Evolutionary conservation across 192 early-diverging fungal species (phyloP).

Genomic region (Diversispora eburnea): DNA sequence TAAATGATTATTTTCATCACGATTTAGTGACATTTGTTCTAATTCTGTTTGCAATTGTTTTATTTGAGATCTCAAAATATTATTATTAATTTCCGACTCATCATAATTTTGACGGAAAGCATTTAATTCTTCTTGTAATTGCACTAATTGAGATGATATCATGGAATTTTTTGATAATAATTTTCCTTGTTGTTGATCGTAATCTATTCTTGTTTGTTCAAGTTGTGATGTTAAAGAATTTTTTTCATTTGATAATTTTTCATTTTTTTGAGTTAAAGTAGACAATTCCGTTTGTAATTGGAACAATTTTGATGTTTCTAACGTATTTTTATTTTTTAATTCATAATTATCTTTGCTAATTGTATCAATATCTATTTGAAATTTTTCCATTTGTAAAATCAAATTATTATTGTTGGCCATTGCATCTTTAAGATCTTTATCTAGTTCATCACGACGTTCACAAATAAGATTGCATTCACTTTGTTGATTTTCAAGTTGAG

Average conservation of each 20-base stretch:
- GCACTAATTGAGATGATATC: not conserved
- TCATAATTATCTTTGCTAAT: not conserved
- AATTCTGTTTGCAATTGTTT: not conserved
- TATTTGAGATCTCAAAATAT: not conserved
- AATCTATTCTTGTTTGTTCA: not conserved
- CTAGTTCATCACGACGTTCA: not conserved
- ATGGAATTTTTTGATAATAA: not conserved
- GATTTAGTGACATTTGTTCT: not conserved
- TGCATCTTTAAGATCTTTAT: not conserved
- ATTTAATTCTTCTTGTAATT: not conserved
- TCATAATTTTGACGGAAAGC: not conserved
- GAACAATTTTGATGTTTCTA: not conserved
- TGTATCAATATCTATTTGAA: not conserved
- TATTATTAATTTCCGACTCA: not conserved
- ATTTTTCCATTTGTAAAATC: not conserved
- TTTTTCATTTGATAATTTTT: not conserved
- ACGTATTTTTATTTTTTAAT: not conserved
- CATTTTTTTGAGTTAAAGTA: not conserved
- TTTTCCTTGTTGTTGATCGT: not conserved
- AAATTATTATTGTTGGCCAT: not conserved
- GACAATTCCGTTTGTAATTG: not conserved
- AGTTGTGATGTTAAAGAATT: not conserved
- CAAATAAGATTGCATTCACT: no score
- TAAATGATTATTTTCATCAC: not conserved
- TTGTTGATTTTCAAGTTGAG: not conserved